These are phyloP conservation scores for Hysterium pulicare DNA, from an alignment of 2,329 filamentous ascomycete species.

Conservation along the genomic window DNA sequence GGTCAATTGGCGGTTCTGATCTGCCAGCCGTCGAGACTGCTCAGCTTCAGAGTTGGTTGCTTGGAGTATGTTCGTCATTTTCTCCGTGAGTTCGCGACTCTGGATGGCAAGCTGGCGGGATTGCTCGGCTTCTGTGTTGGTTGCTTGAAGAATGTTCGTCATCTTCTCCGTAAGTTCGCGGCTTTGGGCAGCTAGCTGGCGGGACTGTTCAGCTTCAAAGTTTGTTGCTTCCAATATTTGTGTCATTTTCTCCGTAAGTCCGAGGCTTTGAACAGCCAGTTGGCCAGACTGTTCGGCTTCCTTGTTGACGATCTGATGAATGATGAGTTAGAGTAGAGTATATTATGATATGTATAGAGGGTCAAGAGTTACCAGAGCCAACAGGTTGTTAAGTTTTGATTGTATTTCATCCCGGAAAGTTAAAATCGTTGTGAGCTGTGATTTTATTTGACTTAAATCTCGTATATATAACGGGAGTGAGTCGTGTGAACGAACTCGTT, in stretches of 20 bases:
- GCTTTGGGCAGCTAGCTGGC: background rate
- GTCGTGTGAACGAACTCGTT: background rate
- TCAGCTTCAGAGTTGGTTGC: background rate
- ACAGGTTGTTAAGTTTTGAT: background rate
- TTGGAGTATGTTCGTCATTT: background rate
- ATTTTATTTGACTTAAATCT: background rate
- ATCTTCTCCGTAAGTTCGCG: background rate
- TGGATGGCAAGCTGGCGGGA: background rate
- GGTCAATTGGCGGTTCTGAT: background rate
- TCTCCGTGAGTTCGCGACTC: background rate
- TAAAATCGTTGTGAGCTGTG: background rate
- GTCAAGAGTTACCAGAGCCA: background rate
- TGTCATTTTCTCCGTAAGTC: background rate
- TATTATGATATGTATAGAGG: no score
- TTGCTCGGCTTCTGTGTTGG: background rate
- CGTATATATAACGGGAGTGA: background rate
- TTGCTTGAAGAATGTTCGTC: background rate
- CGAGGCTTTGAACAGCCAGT: background rate
- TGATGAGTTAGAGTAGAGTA: no score
- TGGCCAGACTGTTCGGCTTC: background rate
- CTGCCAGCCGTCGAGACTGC: background rate
- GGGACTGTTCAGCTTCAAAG: background rate
- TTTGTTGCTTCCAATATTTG: background rate
- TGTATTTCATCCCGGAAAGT: background rate
- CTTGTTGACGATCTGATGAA: no score